Base-by-base conservation (phyloP, 768 basidiomycete species). In the Hypsizygus marmoreus region DNA sequence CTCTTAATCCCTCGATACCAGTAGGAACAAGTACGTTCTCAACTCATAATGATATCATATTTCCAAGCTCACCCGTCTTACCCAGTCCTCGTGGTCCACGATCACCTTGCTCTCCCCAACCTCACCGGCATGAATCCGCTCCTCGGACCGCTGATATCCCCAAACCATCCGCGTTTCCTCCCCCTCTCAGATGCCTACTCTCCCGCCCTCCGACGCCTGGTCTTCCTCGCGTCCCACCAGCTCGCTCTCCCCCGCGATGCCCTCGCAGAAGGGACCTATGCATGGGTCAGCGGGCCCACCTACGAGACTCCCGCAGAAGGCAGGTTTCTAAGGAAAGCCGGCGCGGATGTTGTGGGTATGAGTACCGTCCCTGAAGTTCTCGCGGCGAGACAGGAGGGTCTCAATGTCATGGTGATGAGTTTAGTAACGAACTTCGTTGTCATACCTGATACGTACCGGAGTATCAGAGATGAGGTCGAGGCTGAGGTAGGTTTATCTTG, bases 271-370 rank as follows among this genome's bases (percentile, higher is more conserved):
- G 92, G 93, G 0, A 81, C 79, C 2, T 95, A 95, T 55, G 91
- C 91, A 1, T 95, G 90, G 88, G 92, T 95, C 35, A 78, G 82
- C 23, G 92, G 93, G 0, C 92, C 93, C 11, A 88, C 90, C 6
- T 95, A 95, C 60, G 92, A 95, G 67, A 90, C 88, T 0, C 82
- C 87, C 2, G 91, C 90, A 0, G 92, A 95, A 56, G 92, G 91
- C 24, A 73, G 84, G 37, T 83, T 93, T 67, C 68, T 95, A 30
- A 70, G 86, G 12, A 66, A 68, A 6, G 82, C 80, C 0, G 92
- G 92, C 3, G 92, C 86, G 1, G 90, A 91, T 55, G 87, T 93
- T n/a, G 92, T 94, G 2, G 92, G 92, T 2, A 95, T 95, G 92
- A 91, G 88, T 54, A 95, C 93, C 0, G 80, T 94, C 12, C 92